Evolutionary conservation across 164 flowering plant genomes (phyloP), one percentile per base, ranked within the genome.

Genomic region (Macadamia tetraphylla): DNA sequence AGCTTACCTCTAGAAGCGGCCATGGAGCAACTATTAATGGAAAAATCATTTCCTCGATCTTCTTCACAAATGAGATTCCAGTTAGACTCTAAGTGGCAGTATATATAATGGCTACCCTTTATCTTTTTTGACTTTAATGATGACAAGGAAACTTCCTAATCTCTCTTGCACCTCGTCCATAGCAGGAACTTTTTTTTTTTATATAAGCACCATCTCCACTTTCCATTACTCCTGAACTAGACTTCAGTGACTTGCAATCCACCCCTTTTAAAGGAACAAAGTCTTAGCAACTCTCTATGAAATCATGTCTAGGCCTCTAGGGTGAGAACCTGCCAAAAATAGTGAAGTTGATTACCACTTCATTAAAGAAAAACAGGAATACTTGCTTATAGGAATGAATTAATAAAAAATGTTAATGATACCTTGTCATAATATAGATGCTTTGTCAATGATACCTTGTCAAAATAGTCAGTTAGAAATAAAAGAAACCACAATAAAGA

Each of bases 101-200:
- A 82, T 70, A 18, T 29, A 62, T 55, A 66, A 75, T 82, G 88
- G 63, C 82, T 71, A 48, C 92, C 96, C 74, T 85, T 92, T 31
- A 88, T 88, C 74, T 82, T 90, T 77, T 92, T 92, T 12, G 94
- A 85, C 73, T 86, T 87, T 67, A 92, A 68, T 5, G 96, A 90
- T 51, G 94, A 86, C 56, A 60, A 63, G 15, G 91, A 85, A 51
- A 92, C 75, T 80, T 86, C 86, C 96, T 96, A 90, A 53, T 65
- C 62, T 73, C 83, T 83, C 86, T 87, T 44, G 59, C 57, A 62
- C 82, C 80, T 66, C 29, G 76, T 64, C 66, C 67, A 69, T 85
- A 82, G 73, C 82, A 80, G 60, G 87, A 78, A 78, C 81, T 23
- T 23, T 23, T 23, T 80, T 18, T 32, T 1, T 78, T 77, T 29